Evolutionary conservation across 495 filamentous ascomycete species (phyloP), one percentile per base, ranked within the genome.

Genomic region (Neurospora intermedia): DNA sequence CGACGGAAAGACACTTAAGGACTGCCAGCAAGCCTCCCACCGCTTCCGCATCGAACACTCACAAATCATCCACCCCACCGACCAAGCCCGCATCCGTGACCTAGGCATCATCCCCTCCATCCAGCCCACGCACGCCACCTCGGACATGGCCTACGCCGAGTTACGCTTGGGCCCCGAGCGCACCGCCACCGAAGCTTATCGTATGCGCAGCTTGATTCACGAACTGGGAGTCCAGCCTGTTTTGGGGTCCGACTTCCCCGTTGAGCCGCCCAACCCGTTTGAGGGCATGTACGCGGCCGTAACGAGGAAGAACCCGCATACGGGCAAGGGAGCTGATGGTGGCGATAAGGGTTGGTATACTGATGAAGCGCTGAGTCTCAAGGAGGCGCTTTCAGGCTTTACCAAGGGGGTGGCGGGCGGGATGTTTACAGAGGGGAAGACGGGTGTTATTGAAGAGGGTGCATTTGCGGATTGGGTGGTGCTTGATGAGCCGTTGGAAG

Each of bases 101-200:
- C 73, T 89, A 18, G 88, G 88, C 15, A 88, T 91, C 72, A 86
- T 91, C 73, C 88, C 89, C 0, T 88, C 85, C n/a, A 87, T 91
- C 75, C 89, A 91, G 76, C 89, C 89, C 1, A 91, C 89, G 1
- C 89, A 91, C 73, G 89, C 89, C 42, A 91, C 88, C 13, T 88
- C 87, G 11, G 89, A 91, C 75, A 88, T 87, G 84, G 77, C 83
- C 6, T 90, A 90, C 73, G 89, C 87, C 23, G 84, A 87, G 70
- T 74, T 69, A 9, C 83, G 89, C 13, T 85, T 91, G 0, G 89
- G 89, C 0, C 72, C 73, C 16, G 76, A 83, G 23, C 85, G 89
- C 10, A 84, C 85, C 0, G 70, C 46, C 1, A 73, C 80, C 42
- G 83, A 85, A 39, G 89, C 88, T 3, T 91, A 91, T 73, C 80